A percentile compares a stretch with the other conserved stretches of the same genome.
These are phyloP conservation scores for Paratrimastix pyriformis DNA, from an alignment of 78 protist species.

Conservation along the genomic window DNA sequence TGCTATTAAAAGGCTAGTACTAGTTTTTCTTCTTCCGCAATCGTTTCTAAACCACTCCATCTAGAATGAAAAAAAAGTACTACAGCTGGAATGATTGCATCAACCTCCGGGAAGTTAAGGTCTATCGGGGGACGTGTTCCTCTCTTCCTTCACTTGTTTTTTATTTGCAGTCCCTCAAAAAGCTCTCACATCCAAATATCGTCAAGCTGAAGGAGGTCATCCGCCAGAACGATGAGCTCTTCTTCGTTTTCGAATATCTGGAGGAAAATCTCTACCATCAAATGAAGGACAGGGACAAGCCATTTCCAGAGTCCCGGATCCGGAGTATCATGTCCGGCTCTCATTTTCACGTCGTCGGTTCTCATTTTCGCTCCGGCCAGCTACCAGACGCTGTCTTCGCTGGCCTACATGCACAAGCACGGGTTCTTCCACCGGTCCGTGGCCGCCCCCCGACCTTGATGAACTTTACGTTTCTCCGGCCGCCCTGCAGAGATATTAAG, in stretches of 20 bases:
- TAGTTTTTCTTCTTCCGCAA: too few relatives aligned
- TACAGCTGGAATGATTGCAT: constrained; percentile 5
- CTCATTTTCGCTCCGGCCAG: constrained; percentile 7
- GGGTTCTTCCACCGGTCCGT: constrained; percentile 61
- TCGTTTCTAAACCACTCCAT: too few relatives aligned
- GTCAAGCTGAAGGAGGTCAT: constrained; percentile 12
- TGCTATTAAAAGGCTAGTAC: constrained; percentile 30
- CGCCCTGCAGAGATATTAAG: constrained; percentile 47
- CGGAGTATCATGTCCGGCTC: neutral
- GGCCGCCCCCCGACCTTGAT: neutral
- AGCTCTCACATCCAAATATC: constrained; percentile 30
- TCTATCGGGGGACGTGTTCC: neutral
- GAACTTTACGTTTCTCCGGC: neutral
- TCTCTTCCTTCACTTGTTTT: neutral
- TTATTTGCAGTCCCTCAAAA: constrained; percentile 10
- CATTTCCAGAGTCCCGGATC: neutral
- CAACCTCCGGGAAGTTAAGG: constrained; percentile 3
- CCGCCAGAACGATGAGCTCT: constrained; percentile 13
- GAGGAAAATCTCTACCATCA: constrained; percentile 19
- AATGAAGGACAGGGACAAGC: neutral
- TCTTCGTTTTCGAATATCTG: constrained; percentile 26
- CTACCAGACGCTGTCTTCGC: constrained; percentile 31
- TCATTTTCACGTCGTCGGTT: neutral
- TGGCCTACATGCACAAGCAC: constrained; percentile 47
- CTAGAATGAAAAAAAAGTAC: constrained; percentile 35